Conservation (phyloP, 371 early-diverging fungal species). For the Conidiobolus incongruus region DNA sequence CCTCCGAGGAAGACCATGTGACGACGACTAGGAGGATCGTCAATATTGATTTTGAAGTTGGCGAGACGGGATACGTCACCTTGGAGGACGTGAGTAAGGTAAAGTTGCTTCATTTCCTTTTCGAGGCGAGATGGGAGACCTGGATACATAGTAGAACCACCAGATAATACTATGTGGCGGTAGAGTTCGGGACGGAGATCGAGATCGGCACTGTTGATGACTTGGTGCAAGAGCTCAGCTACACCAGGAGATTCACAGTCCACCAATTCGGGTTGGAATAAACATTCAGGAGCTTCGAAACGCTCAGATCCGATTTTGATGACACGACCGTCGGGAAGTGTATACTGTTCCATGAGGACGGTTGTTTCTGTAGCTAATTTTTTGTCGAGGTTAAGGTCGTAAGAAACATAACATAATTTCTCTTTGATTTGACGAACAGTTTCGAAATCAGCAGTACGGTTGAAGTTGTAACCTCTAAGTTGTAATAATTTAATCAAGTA, state of each 20-base stretch:
- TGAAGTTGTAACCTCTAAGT: constrained; percentile 87
- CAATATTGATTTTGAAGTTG: constrained; percentile 92
- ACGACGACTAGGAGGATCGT: constrained; percentile 92
- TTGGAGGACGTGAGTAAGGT: constrained; percentile 63
- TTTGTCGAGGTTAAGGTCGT: constrained; percentile 80
- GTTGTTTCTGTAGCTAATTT: constrained; percentile 92
- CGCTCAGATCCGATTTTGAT: constrained; percentile 95
- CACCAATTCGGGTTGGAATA: constrained; percentile 93
- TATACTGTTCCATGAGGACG: constrained; percentile 83
- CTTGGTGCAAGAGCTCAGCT: constrained; percentile 77
- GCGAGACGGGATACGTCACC: constrained; percentile 62
- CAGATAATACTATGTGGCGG: constrained; percentile 90
- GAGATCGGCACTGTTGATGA: constrained; percentile 75
- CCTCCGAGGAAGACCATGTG: constrained; percentile 97
- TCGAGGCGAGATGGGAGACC: constrained; percentile 89
- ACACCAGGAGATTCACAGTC: constrained; percentile 85
- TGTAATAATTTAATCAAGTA: constrained; percentile 87
- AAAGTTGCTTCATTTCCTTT: constrained; percentile 93
- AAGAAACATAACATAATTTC: constrained; percentile 90
- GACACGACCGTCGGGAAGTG: constrained; percentile 92
- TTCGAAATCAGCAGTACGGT: constrained; percentile 93
- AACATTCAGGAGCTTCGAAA: constrained; percentile 93
- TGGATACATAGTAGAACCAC: constrained; percentile 97
- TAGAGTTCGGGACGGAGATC: constrained; percentile 88
- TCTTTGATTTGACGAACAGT: constrained; percentile 94